Evolutionary conservation across 1,139 yeast genomes (phyloP).

Genomic region (Barnettozyma hawaiiensis): DNA sequence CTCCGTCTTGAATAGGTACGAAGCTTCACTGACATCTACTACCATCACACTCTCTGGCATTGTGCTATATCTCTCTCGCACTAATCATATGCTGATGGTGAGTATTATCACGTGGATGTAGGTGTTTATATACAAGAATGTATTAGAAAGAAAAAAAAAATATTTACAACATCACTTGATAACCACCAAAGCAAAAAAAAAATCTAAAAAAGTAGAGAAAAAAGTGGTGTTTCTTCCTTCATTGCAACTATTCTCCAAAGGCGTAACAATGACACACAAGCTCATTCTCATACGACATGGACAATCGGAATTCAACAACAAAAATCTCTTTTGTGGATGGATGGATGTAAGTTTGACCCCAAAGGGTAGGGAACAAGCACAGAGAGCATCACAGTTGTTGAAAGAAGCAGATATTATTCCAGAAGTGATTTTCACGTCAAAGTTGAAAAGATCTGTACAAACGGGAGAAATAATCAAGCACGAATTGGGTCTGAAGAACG

Average conservation of each 20-base stretch:
- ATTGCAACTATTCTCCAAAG: background rate
- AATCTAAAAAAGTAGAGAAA: too few relatives aligned
- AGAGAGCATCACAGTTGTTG: constrained; percentile 51
- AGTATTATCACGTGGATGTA: too few relatives aligned
- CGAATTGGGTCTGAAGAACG: constrained; percentile 76
- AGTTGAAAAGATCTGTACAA: constrained; percentile 58
- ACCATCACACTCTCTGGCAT: background rate
- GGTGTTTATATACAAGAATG: too few relatives aligned
- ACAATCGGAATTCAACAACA: constrained; percentile 67
- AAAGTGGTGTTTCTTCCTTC: too few relatives aligned
- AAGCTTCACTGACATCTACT: background rate
- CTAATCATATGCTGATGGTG: background rate
- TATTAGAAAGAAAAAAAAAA: background rate
- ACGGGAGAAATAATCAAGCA: constrained; percentile 58
- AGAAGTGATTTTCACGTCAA: constrained; percentile 57
- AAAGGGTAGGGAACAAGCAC: constrained; percentile 60
- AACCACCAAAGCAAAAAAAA: too few relatives aligned
- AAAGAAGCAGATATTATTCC: constrained; percentile 38
- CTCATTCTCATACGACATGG: constrained; percentile 67
- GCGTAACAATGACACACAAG: constrained; percentile 22
- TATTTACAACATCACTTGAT: background rate
- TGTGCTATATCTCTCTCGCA: background rate
- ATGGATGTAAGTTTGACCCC: constrained; percentile 62
- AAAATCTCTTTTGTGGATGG: constrained; percentile 78
- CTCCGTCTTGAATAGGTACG: background rate